Base-by-base conservation (phyloP, 2,329 filamentous ascomycete genomes). In the Phyllosticta citriasiana region DNA sequence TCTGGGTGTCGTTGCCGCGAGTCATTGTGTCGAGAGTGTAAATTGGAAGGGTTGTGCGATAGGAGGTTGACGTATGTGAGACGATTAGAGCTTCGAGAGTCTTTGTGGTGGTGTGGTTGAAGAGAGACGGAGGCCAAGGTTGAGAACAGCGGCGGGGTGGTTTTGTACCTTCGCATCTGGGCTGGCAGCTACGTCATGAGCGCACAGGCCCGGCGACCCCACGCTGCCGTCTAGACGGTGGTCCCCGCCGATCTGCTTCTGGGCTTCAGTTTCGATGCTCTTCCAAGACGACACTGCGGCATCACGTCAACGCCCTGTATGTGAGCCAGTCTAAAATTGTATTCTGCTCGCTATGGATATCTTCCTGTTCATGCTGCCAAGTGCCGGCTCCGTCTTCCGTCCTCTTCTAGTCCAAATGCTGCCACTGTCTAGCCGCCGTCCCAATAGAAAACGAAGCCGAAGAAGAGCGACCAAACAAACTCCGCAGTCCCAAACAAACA, bases 1-100 rank as follows among this genome's bases (percentile, higher is more conserved):
- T 81, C 75, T 87, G 83, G 64, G 75, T 73, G 66, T 82, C 81
- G 78, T 89, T 72, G 66, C 70, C 74, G 61, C 71, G 72, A 68
- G 72, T 62, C 73, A 75, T 74, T 63, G 53, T 70, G 62, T 61
- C 24, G 47, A 30, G 27, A 30, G 27, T 7, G 5, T 30, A 30
- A 8, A 1, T 30, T 30, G 3, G 6, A 4, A 30, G 27, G 33
- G 27, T 30, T 30, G 35, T 57, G 33, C 1, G 54, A 33, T 47
- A 51, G 33, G 62, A 27, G 55, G 24, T 50, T 54, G 60, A 60
- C 19, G 33, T 55, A 26, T 19, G 53, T 33, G 60, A 35, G 14
- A 22, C 14, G 51, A 33, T 22, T 33, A 24, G 27, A 40, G 26
- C 56, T 61, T 55, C 19, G 25, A 8, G 30, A 30, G 19, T 40